Percentiles rank a stretch among this genome's conserved stretches.
phyloP scores from a whole-genome alignment of 164 flowering plant genomes.

The Magnolia officinalis region DNA sequence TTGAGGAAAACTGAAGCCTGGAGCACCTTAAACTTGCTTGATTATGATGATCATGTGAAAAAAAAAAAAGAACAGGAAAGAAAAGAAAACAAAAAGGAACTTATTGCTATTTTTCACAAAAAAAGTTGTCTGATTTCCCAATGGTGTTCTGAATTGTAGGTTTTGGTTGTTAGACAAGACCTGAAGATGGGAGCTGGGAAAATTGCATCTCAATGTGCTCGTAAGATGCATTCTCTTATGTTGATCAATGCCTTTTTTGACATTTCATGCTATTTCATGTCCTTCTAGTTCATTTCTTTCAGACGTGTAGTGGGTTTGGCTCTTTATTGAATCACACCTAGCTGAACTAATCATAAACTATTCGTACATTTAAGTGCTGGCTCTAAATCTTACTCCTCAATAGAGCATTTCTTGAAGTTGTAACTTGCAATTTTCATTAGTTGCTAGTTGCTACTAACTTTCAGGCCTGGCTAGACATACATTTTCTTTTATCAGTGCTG shows the following conservation, averaged over 20 bases:
- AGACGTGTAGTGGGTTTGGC: background rate
- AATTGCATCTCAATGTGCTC: slow-evolving; percentile 98
- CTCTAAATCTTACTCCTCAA: background rate
- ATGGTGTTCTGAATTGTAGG: slow-evolving; percentile 38
- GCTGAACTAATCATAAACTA: background rate
- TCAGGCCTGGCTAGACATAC: background rate
- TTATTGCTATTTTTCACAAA: background rate
- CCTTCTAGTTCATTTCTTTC: background rate
- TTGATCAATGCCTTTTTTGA: background rate
- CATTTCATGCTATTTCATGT: background rate
- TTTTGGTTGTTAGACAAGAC: slow-evolving; percentile 90
- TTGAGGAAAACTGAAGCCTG: background rate
- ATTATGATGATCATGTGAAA: background rate
- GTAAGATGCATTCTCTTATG: slow-evolving; percentile 39
- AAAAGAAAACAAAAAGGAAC: background rate
- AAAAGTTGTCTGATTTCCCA: background rate
- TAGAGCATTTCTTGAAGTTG: background rate
- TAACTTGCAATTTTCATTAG: background rate
- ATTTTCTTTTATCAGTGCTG: background rate
- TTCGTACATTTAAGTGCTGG: background rate
- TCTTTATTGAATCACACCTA: background rate
- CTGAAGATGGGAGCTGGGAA: slow-evolving; percentile 90
- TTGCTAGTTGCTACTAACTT: background rate
- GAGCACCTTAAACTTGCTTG: background rate
- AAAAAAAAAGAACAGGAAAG: too few species aligned